phyloP scores from a whole-genome alignment of 306 rosid species.

The Prunus mume region DNA sequence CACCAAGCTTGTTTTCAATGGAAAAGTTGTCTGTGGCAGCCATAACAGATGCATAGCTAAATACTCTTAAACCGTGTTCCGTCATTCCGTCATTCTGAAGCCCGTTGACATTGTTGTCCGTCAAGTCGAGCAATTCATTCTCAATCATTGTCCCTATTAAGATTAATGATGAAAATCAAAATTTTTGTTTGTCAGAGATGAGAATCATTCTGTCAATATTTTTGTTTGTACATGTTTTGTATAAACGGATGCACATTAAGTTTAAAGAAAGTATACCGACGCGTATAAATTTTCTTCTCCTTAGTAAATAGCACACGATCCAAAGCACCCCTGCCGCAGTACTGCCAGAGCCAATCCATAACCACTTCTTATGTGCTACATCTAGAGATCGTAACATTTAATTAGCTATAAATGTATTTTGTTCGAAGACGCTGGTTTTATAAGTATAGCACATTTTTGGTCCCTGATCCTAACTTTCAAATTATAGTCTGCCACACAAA shows the following conservation, averaged over 20 bases:
- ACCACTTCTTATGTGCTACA: constrained; percentile 7
- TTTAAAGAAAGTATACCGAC: neutral
- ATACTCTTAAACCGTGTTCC: neutral
- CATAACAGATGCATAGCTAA: too few relatives aligned
- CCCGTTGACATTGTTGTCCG: neutral
- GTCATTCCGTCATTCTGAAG: neutral
- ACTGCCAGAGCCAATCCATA: neutral
- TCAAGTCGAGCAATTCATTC: neutral
- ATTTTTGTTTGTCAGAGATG: neutral
- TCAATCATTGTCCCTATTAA: neutral
- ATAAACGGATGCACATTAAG: too few relatives aligned
- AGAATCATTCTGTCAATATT: neutral
- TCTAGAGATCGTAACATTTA: neutral
- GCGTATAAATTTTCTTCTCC: neutral
- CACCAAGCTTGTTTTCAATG: too few relatives aligned
- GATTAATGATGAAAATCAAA: neutral
- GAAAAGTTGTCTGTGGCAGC: too few relatives aligned
- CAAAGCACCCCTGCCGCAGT: neutral
- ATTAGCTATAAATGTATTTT: neutral
- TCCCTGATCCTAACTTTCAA: too few relatives aligned
- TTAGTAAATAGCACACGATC: neutral
- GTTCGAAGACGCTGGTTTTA: neutral
- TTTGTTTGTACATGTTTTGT: too few relatives aligned
- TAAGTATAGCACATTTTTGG: too few relatives aligned
- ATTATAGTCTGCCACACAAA: too few relatives aligned